These are phyloP conservation scores for Quillaja saponaria DNA, from an alignment of 306 rosid genomes.

Conservation along the genomic window DNA sequence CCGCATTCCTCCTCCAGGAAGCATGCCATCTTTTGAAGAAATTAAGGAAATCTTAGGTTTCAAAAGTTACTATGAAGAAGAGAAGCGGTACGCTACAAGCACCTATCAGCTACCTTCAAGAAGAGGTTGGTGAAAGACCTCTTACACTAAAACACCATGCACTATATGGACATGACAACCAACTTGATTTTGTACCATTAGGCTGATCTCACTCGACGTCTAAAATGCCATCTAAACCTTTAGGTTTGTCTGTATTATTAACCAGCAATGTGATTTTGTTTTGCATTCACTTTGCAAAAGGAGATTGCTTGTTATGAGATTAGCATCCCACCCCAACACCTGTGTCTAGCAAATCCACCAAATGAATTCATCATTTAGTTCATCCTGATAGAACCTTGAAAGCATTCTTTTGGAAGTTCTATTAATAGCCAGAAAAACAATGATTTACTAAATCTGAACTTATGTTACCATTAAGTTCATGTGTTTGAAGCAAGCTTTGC, in stretches of 20 bases:
- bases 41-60: slow-evolving; percentile 85
- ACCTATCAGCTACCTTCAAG: slow-evolving; percentile 44
- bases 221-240: slow-evolving; percentile 10
- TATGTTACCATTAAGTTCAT: no score
- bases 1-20: slow-evolving; percentile 92
- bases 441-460: no score
- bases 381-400: no score
- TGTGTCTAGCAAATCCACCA: slow-evolving; percentile 11
- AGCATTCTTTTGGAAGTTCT: no score
- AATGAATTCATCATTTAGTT: slow-evolving; percentile 15
- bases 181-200: no score
- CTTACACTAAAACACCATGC: no score
- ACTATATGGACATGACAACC: no score
- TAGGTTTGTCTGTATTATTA: slow-evolving; percentile 10
- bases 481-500: no score
- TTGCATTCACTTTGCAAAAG: slow-evolving; percentile 7
- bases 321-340: slow-evolving; percentile 12
- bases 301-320: neutral
- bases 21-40: slow-evolving; percentile 92
- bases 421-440: no score
- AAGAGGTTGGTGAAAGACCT: slow-evolving; percentile 53
- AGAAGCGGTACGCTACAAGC: slow-evolving; percentile 70
- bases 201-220: slow-evolving; percentile 25
- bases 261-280: slow-evolving; percentile 8
- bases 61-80: slow-evolving; percentile 88